Evolutionary conservation across 2,329 filamentous ascomycete species (phyloP), one percentile per base, ranked within the genome.

Genomic region (Neopestalotiopsis clavispora): DNA sequence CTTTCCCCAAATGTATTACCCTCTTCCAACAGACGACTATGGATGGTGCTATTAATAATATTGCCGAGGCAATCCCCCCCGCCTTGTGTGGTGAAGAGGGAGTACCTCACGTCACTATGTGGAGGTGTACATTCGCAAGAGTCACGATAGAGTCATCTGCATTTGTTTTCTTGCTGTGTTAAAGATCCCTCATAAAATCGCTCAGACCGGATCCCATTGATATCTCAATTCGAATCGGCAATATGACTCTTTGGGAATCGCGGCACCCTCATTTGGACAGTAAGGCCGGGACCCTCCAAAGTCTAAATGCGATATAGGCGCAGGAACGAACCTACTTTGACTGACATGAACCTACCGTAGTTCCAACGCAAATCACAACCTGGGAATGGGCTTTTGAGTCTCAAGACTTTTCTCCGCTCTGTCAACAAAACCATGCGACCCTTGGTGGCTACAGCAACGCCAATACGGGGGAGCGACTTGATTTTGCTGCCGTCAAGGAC

Each of bases 381-480:
- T 90, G 87, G 87, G 83, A 87, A 74, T 90, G 86, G 85, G 81
- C 89, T 30, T 90, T 90, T 77, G 84, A 88, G 71, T 86, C 85
- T 2, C 75, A 81, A 3, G 84, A 85, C 72, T 89, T 85, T 4
- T 76, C 76, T n/a, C 65, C 57, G 14, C 17, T 49, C 65, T 57
- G 45, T 49, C 45, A 52, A 23, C 78, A 79, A 59, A 77, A 79
- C 1, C 73, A 79, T 28, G 73, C 76, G 32, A 75, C 83, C 45
- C 81, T 88, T 57, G 83, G 81, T 14, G 84, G 85, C 14, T 89
- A 85, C 75, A 84, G 84, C 52, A 87, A 90, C 77, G 87, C 85
- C 10, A 77, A 82, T 4, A 90, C 87, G 0, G 84, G 86, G 71
- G 86, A 89, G 69, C 82, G 84, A 10, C 80, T 91, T 42, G 82